Evolutionary conservation across 768 basidiomycete species (phyloP), one percentile per base, ranked within the genome.

Genomic region (Pulveroboletus sp.): DNA sequence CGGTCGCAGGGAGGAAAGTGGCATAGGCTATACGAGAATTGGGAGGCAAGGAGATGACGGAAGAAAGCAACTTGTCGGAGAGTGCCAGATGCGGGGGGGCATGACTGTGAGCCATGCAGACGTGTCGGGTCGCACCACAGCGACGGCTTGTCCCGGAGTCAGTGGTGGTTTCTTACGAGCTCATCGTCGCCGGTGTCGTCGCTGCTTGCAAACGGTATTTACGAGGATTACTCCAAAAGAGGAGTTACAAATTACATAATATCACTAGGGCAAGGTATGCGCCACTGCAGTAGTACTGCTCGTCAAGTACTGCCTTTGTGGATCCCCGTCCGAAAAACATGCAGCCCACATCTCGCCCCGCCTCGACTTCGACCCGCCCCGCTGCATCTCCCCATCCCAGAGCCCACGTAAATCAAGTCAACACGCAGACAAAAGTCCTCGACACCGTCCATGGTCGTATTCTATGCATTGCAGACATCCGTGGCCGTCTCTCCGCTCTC

Each of bases 401-500:
- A 45, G 64, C 68, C 9, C 70, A 70, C 19, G 56, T 69, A 40
- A 68, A 66, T 41, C 71, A 74, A 50, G 79, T 87, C 49, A 88
- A 90, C 64, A 87, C 85, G 12, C 84, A 85, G 67, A 88, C 85
- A 66, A 85, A 82, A 69, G 69, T 90, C 34, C 78, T 93, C 56
- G 88, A 93, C 74, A 79, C 85, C 17, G 65, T 69, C n/a, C 82
- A 87, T 42, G 93, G 90, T 47, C 78, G 94, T 39, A 85, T 99
- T 65, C 82, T 99, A 42, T 98, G 95, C 66, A 79, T 98, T 53
- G 94, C 97, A 33, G 97, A 99, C 71, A 87, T 91, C 56, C 84
- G 89, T 52, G 94, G 93, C 57, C 84, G 87, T 52, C 79, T 93
- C 39, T 90, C 89, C 37, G 82, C 82, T 40, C 80, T 99, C 64